Evolutionary conservation across 805 yeast species (phyloP), one percentile per base, ranked within the genome.

Genomic region (Ogataea paraovalis): DNA sequence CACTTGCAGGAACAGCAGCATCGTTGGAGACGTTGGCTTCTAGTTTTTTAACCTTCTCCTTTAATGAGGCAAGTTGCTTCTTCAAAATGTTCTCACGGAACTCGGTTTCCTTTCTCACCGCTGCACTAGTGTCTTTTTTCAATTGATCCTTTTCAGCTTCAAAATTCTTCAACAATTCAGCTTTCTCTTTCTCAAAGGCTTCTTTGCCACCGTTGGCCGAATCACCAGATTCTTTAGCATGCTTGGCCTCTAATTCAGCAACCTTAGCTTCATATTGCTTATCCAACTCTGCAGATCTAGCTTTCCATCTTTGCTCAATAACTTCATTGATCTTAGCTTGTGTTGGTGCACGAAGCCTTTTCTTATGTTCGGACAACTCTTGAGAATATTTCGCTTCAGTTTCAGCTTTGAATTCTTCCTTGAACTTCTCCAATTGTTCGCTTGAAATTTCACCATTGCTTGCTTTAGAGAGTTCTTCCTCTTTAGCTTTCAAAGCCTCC

Each of bases 1-100:
- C 12, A 14, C 30, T 16, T 25, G 39, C 4, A 23, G 21, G 40
- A 32, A 6, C 14, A 9, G 38, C 8, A 20, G 38, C 21, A 34
- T n/a, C 19, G 7, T 34, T 18, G 7, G 7, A 19, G 8, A 34
- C 38, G 3, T 16, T 34, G 8, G 5, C 20, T 45, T 59, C 52
- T 30, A 59, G 39, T 34, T 54, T 45, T 30, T 62, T 58, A 32
- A 63, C 45, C 44, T 73, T 72, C 41, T 63, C 66, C 50, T 76
- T 80, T 25, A 78, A 68, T 44, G 73, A 74, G 39, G 76, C 80
- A n/a, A 78, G 66, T 60, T 76, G 81, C 52, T 72, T 71, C 54
- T 73, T 75, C 55, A 80, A 68, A 62, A 84, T 74, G 49, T 73
- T 76, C 47, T 75, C 73, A 54, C 81, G 76, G 62, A 85, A 75